A percentile compares a stretch with the other conserved stretches of the same genome.
These are phyloP conservation scores for Cladosporium sp. DNA, from an alignment of 2,329 filamentous ascomycete genomes.

Conservation along the genomic window DNA sequence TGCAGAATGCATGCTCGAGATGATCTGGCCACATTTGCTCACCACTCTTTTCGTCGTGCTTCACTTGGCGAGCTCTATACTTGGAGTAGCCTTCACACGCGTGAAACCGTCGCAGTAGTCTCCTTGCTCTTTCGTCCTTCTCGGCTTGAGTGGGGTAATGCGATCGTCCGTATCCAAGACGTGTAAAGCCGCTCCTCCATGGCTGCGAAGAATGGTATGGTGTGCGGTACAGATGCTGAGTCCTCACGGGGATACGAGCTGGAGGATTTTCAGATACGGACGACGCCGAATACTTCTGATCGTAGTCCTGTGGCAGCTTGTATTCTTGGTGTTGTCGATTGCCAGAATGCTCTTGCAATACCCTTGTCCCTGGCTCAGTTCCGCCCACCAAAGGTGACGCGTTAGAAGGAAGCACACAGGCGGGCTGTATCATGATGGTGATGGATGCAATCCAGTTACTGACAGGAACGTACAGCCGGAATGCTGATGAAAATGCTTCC, in stretches of 20 bases:
- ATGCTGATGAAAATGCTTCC: slow-evolving; percentile 19
- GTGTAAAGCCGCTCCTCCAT: slow-evolving; percentile 2
- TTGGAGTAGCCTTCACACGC: slow-evolving; percentile 39
- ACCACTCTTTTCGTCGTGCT: slow-evolving; percentile 25
- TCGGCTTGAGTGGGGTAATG: neutral
- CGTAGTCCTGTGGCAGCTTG: slow-evolving; percentile 12
- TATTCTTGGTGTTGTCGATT: slow-evolving; percentile 32
- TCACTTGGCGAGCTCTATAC: slow-evolving; percentile 39
- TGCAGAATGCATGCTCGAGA: slow-evolving; percentile 43
- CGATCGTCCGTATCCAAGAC: neutral
- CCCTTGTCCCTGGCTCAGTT: slow-evolving; percentile 22
- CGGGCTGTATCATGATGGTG: slow-evolving; percentile 28
- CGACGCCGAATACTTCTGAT: slow-evolving; percentile 27
- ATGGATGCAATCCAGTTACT: slow-evolving; percentile 12
- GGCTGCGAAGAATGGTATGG: neutral
- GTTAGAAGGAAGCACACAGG: slow-evolving; percentile 39
- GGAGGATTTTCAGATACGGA: slow-evolving; percentile 25
- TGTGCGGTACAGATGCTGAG: slow-evolving; percentile 4
- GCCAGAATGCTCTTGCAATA: slow-evolving; percentile 38
- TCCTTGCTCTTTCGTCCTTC: slow-evolving; percentile 3
- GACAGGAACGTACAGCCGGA: slow-evolving; percentile 29
- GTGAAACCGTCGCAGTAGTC: slow-evolving; percentile 20
- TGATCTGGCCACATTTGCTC: slow-evolving; percentile 43
- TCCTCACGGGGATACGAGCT: neutral
- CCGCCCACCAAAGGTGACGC: slow-evolving; percentile 32